Evolutionary conservation across 441 rosid species (phyloP), one percentile per base, ranked within the genome.

Genomic region (Sinapis alba): DNA sequence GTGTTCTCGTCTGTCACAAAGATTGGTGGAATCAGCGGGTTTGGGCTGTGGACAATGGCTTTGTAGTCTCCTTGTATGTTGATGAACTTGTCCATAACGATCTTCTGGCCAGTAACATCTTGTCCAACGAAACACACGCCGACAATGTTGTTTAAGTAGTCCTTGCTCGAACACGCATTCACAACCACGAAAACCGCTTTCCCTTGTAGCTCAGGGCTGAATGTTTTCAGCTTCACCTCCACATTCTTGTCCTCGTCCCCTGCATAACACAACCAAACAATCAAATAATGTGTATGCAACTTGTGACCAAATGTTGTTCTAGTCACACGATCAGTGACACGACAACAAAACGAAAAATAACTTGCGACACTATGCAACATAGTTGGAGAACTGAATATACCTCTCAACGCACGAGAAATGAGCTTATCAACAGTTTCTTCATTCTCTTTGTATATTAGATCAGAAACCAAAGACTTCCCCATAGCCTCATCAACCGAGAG

Each of bases 91-190:
- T 95, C 99, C 99, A 95, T 93, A 18, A 87, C 95, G 62, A 89
- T 82, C 68, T 92, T 95, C 70, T 95, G 96, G 80, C 83, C 93
- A 20, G 99, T 95, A 45, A 95, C 87, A 62, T 95, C 99, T 73
- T 95, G 97, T 79, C 89, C 99, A 0, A 95, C 89, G 77, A 95
- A 93, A 84, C 98, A 95, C 60, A 91, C 96, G 54, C 98, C 99
- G 57, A 95, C 96, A 7, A 95, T 86, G 79, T 87, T 91, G 79
- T 90, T 82, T 64, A 76, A 73, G 83, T 86, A 90, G 87, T 95
- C 99, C 88, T 83, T 91, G 86, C 97, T 93, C 18, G 92, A 88
- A 77, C 99, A 95, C 57, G 96, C 96, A 71, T 95, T 95, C 36
- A 91, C 98, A 56, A 95, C 90, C 59, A 95, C 80, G 68, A 87